Evolutionary conservation across 257 asterid genomes (phyloP).

Genomic region (Fraxinus americana): DNA sequence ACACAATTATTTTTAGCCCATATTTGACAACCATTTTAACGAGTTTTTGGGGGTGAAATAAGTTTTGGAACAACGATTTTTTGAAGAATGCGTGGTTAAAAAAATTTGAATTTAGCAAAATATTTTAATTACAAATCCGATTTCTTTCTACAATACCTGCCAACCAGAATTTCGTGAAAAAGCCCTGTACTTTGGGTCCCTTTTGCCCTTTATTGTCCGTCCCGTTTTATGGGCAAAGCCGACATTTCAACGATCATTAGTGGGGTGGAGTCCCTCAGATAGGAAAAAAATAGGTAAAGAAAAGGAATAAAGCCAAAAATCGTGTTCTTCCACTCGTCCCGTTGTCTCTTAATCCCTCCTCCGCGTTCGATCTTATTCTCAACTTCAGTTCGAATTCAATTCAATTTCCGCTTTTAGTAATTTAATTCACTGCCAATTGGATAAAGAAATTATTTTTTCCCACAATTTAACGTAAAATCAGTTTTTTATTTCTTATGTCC

Average conservation of each 20-base stretch:
- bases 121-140: too few species aligned
- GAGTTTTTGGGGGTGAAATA: too few species aligned
- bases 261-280: neutral
- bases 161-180: too few species aligned
- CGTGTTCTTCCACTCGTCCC: slow-evolving; percentile 42
- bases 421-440: slow-evolving; percentile 2
- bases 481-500: slow-evolving; percentile 21
- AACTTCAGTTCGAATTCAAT: slow-evolving; percentile 8
- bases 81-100: too few species aligned
- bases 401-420: slow-evolving; percentile 12
- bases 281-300: too few species aligned
- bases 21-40: too few species aligned
- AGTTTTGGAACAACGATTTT: too few species aligned
- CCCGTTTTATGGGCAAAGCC: neutral
- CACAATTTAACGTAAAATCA: slow-evolving; percentile 18
- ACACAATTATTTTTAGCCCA: too few species aligned
- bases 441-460: neutral
- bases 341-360: slow-evolving; percentile 8
- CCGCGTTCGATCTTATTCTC: slow-evolving; percentile 13
- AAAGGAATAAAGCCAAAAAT: slow-evolving; percentile 38
- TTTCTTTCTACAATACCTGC: too few species aligned
- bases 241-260: neutral
- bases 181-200: too few species aligned
- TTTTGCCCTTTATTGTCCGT: neutral
- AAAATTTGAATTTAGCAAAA: too few species aligned